Evolutionary conservation across 768 basidiomycete species (phyloP).

Genomic region (Lepiota subincarnata): DNA sequence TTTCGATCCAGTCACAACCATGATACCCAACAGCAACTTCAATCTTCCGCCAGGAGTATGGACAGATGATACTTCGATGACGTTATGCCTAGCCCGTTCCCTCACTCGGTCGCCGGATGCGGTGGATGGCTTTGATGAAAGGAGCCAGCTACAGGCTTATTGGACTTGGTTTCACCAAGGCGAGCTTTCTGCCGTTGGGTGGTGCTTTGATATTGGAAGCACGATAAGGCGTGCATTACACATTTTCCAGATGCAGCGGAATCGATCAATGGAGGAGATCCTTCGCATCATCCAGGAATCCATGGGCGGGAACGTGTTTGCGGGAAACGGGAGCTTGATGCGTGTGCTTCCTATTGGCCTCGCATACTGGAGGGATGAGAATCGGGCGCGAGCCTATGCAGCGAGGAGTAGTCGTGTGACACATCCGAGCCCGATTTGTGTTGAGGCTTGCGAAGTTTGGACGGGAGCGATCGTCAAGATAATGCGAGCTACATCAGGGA

Average conservation of each 20-base stretch:
- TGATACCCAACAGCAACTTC: conserved; percentile 37
- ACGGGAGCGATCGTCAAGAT: conserved; percentile 29
- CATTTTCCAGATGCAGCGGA: conserved; percentile 20
- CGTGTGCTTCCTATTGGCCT: conserved; percentile 42
- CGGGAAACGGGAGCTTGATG: conserved; percentile 43
- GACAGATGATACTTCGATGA: conserved; percentile 49
- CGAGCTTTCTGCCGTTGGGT: conserved; percentile 29
- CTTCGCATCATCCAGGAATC: conserved; percentile 22
- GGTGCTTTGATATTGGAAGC: conserved; percentile 38
- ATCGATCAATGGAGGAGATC: conserved; percentile 2
- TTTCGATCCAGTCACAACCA: conserved; percentile 31
- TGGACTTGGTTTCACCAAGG: conserved; percentile 28
- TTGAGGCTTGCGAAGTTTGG: conserved; percentile 41
- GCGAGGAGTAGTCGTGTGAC: conserved; percentile 38
- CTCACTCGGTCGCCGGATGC: conserved; percentile 18
- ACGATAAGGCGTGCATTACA: conserved; percentile 30
- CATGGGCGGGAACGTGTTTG: conserved; percentile 23
- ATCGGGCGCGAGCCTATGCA: conserved; percentile 26
- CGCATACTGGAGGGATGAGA: conserved; percentile 35
- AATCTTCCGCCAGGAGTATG: conserved; percentile 33
- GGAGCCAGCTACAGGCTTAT: conserved; percentile 32
- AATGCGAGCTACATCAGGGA: conserved; percentile 24
- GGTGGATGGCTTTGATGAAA: conserved; percentile 29
- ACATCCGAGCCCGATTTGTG: conserved; percentile 37
- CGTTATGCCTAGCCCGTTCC: conserved; percentile 39